Percentiles rank a stretch among this genome's conserved stretches.
Conservation (phyloP, 805 yeast genomes). For the Candida methanosorbosa region DNA sequence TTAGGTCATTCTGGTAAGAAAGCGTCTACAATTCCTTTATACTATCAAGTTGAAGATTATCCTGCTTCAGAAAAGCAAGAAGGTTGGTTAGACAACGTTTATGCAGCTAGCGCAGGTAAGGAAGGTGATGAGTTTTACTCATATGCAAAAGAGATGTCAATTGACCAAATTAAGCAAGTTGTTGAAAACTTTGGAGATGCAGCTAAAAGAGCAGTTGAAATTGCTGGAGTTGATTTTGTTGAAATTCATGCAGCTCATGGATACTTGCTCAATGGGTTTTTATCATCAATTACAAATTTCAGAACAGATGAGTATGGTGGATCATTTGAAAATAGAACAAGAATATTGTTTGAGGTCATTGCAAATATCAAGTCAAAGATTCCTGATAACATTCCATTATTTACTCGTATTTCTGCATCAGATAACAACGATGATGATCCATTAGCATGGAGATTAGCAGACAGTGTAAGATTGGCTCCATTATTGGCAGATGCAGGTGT, state of each 20-base stretch:
- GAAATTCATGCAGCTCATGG: conserved; percentile 65
- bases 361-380: conserved; percentile 32
- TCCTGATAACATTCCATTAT: conserved; percentile 33
- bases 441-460: conserved; percentile 35
- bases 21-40: conserved; percentile 13
- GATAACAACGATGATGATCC: conserved; percentile 31
- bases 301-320: conserved; percentile 63
- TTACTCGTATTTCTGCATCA: conserved; percentile 37
- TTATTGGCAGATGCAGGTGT: conserved; percentile 37
- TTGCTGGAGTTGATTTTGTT: conserved; percentile 53
- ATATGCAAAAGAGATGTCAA: conserved; percentile 34
- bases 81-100: conserved; percentile 35
- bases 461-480: conserved; percentile 32
- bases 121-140: conserved; percentile 11
- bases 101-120: conserved; percentile 41
- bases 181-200: conserved; percentile 34
- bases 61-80: conserved; percentile 24
- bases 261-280: conserved; percentile 40
- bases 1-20: conserved; percentile 50
- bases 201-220: conserved; percentile 39
- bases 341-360: conserved; percentile 38
- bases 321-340: conserved; percentile 45
- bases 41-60: conserved; percentile 17
- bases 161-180: conserved; percentile 30
- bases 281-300: conserved; percentile 35